Evolutionary conservation across 768 basidiomycete genomes (phyloP).

Genomic region (Goffeauzyma gilvescens): DNA sequence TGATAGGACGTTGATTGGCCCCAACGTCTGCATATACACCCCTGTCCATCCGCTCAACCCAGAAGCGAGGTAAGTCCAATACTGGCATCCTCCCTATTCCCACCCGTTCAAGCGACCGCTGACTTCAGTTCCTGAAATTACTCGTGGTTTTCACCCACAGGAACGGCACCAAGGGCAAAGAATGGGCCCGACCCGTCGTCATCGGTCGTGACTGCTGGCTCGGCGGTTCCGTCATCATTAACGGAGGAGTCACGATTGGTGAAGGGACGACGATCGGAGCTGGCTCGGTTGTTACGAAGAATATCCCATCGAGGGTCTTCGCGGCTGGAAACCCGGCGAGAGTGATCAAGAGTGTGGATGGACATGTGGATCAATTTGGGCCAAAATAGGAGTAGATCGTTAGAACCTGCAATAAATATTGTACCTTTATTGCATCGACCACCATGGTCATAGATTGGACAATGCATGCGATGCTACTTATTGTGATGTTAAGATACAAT

Average conservation of each 20-base stretch:
- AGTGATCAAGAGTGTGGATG: slow-evolving; percentile 31
- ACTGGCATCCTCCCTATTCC: too few species aligned
- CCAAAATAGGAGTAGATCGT: too few species aligned
- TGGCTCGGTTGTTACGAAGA: slow-evolving; percentile 27
- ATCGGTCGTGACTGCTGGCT: slow-evolving; percentile 34
- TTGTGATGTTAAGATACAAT: too few species aligned
- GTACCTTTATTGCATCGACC: too few species aligned
- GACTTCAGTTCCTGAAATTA: too few species aligned
- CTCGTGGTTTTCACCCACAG: too few species aligned
- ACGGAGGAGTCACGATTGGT: slow-evolving; percentile 29
- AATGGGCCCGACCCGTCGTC: slow-evolving; percentile 26
- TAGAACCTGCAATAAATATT: too few species aligned
- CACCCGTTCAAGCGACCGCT: too few species aligned
- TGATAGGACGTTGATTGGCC: slow-evolving; percentile 24
- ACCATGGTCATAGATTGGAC: too few species aligned
- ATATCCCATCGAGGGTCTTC: slow-evolving; percentile 19
- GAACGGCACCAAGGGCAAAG: slow-evolving; percentile 23
- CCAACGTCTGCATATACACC: slow-evolving; percentile 25
- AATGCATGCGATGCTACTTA: too few species aligned
- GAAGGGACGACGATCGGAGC: slow-evolving; percentile 29
- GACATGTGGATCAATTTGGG: too few species aligned
- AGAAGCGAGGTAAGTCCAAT: too few species aligned
- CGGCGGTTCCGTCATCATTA: slow-evolving; percentile 25
- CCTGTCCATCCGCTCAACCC: slow-evolving; percentile 22
- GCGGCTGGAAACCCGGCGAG: slow-evolving; percentile 32